These are phyloP conservation scores for Curvularia lunata DNA, from an alignment of 2,329 filamentous ascomycete species.

Conservation along the genomic window DNA sequence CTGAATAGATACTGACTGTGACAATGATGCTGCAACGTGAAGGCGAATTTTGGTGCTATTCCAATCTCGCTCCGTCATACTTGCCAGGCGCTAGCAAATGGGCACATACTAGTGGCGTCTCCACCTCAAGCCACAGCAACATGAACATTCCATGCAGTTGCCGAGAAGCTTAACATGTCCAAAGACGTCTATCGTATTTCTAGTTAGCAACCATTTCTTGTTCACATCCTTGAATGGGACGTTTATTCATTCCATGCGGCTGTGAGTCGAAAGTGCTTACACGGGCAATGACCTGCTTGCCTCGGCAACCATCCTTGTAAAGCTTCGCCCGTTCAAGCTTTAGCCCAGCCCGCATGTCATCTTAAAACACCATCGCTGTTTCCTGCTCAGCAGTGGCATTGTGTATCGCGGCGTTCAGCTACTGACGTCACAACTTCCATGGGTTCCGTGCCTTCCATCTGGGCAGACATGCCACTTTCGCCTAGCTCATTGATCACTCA, in stretches of 20 bases:
- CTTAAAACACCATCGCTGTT: constrained; percentile 6
- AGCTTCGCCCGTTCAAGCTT: constrained; percentile 14
- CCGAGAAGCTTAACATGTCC: background rate
- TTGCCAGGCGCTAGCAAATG: background rate
- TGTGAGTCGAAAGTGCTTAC: background rate
- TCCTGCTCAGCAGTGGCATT: background rate
- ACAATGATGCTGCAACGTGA: background rate
- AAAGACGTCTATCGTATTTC: background rate
- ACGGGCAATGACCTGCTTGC: background rate
- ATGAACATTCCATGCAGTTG: background rate
- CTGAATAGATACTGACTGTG: background rate
- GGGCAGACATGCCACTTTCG: constrained; percentile 11
- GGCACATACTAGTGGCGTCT: background rate
- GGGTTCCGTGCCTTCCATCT: constrained; percentile 14
- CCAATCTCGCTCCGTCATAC: background rate
- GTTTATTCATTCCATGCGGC: background rate
- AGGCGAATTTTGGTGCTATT: background rate
- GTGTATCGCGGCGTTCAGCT: background rate
- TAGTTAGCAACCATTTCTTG: no score
- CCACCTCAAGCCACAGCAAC: background rate
- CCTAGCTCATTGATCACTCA: constrained; percentile 15
- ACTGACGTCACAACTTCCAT: constrained; percentile 16
- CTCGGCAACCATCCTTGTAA: constrained; percentile 3
- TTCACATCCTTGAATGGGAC: background rate
- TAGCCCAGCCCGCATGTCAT: constrained; percentile 1